Evolutionary conservation across 768 basidiomycete genomes (phyloP).

Genomic region (Naganishia kalamii): DNA sequence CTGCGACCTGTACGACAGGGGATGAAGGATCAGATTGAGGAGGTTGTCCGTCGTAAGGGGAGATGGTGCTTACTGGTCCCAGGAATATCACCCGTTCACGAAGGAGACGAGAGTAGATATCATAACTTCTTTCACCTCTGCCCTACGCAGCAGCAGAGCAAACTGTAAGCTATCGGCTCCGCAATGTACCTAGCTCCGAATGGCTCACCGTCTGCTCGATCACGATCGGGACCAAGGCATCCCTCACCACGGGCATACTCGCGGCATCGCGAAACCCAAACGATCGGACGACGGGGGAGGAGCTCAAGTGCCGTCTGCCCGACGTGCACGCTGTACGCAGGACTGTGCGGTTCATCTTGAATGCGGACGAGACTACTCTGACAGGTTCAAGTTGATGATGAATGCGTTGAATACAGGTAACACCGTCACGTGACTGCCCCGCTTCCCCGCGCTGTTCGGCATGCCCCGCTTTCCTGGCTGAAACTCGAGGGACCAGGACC

Average conservation of each 20-base stretch:
- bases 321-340: too few relatives aligned
- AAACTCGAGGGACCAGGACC: too few relatives aligned
- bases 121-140: conserved; percentile 55
- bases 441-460: background rate
- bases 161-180: background rate
- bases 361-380: too few relatives aligned
- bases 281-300: too few relatives aligned
- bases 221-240: conserved; percentile 72
- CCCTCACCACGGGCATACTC: conserved; percentile 29
- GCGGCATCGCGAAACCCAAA: conserved; percentile 19
- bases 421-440: background rate
- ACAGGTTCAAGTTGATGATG: too few relatives aligned
- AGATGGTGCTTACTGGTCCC: conserved; percentile 63
- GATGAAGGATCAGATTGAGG: too few relatives aligned
- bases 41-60: conserved; percentile 1
- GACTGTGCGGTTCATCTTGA: too few relatives aligned
- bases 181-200: background rate
- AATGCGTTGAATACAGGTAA: too few relatives aligned
- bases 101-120: conserved; percentile 89
- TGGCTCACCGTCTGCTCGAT: conserved; percentile 79
- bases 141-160: conserved; percentile 28
- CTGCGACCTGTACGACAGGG: conserved; percentile 61
- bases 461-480: background rate
- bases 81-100: conserved; percentile 93
- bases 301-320: too few relatives aligned